These are phyloP conservation scores for Tricholoma hemisulphureum DNA, from an alignment of 768 basidiomycete species.

Conservation along the genomic window DNA sequence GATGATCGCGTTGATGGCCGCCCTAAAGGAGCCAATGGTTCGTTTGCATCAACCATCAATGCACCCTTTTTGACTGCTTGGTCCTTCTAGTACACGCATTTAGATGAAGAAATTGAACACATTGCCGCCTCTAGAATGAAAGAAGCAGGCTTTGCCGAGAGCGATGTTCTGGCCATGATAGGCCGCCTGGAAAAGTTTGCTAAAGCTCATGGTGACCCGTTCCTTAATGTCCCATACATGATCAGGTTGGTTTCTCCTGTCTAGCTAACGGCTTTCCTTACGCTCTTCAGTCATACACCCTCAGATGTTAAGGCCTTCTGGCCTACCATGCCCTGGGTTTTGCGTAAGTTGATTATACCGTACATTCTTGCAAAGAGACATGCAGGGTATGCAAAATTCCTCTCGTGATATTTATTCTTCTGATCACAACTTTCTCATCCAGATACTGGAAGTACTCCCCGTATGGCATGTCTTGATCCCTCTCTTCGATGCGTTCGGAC, in stretches of 20 bases:
- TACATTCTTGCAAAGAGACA: conserved; percentile 33
- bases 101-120: conserved; percentile 38
- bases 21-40: conserved; percentile 31
- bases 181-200: conserved; percentile 28
- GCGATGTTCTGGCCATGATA: conserved; percentile 27
- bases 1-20: conserved; percentile 27
- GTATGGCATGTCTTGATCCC: conserved; percentile 26
- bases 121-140: conserved; percentile 31
- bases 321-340: conserved; percentile 38
- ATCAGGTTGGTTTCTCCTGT: conserved; percentile 24
- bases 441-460: conserved; percentile 42
- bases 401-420: not conserved
- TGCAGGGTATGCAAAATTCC: conserved; percentile 29
- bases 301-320: conserved; percentile 35
- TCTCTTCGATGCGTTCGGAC: not conserved
- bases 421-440: not conserved
- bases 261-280: not conserved
- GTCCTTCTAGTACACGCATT: conserved; percentile 29
- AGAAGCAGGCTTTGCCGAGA: conserved; percentile 24
- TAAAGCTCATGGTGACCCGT: conserved; percentile 33
- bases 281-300: conserved; percentile 33
- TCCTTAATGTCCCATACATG: conserved; percentile 36
- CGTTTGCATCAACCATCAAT: conserved; percentile 2
- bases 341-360: conserved; percentile 36
- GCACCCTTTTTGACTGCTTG: not conserved